Base-by-base conservation (phyloP, 2,329 filamentous ascomycete species). In the Colletotrichum brevisporum region DNA sequence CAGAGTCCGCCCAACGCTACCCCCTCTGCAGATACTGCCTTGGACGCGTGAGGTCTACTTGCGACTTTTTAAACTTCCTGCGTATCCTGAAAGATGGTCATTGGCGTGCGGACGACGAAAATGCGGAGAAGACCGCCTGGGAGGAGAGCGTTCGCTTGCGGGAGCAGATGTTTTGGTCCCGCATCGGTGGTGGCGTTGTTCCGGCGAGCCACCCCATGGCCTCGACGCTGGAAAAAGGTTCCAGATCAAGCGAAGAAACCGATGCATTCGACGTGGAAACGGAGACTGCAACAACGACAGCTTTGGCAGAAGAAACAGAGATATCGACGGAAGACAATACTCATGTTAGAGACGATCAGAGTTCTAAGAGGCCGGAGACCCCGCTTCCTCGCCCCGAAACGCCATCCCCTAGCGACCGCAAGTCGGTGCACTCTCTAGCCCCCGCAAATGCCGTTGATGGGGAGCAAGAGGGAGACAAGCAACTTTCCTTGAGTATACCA, bases 131-230 rank as follows among this genome's bases (percentile, higher is more conserved):
- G 76, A 89, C 90, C 31, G 94, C 94, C 0, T 99, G 96, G 96
- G 95, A 98, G 77, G 96, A 99, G 83, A 94, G 94, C 66, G 92
- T 98, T 12, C 89, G 92, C 36, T 81, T 98, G 55, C 88, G 96
- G 58, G 96, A 99, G 79, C 91, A 95, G 74, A 97, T 99, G 92
- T 99, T 99, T 78, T 99, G 96, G 96, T 90, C 93, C 58, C 89
- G 96, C 63, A 90, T 99, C 60, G 95, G 95, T 27, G 96, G 95
- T 31, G 96, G 96, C 15, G 94, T 99, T 2, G 83, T 98, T 13
- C 96, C 95, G 1, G 84, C 88, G 10, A 74, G 75, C 12, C 81
- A 80, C 26, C 71, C 75, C 5, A 64, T 72, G 6, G n/a, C 54
- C 67, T 67, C 71, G 31, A 68, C 56, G 31, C 27, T 24, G 5